Conservation (phyloP, 192 early-diverging fungal species). For the Lobosporangium transversale region DNA sequence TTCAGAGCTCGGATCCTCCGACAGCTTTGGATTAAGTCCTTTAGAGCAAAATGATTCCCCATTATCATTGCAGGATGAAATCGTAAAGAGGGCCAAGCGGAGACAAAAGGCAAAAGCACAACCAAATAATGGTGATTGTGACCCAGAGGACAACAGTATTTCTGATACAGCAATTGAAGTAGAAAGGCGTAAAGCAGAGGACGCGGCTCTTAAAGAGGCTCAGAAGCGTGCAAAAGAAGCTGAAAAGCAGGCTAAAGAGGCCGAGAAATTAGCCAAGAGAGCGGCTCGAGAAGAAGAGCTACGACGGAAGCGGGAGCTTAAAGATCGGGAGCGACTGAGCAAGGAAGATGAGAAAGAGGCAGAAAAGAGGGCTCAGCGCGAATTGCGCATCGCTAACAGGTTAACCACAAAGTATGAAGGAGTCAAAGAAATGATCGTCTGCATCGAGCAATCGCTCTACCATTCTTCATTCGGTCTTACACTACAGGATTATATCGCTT, state of each 20-base stretch:
- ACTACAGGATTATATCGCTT: slow-evolving; percentile 17
- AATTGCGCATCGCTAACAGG: slow-evolving; percentile 47
- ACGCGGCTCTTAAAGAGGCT: background rate
- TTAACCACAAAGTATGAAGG: slow-evolving; percentile 28
- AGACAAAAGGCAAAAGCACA: background rate
- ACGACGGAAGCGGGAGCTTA: background rate
- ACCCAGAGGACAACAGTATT: background rate
- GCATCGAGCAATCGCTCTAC: slow-evolving; percentile 48
- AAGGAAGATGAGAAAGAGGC: slow-evolving; percentile 23
- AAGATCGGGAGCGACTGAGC: background rate
- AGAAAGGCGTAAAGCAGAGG: slow-evolving; percentile 6
- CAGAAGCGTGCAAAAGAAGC: slow-evolving; percentile 3
- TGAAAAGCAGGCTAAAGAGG: slow-evolving; percentile 1
- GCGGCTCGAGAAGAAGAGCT: slow-evolving; percentile 7
- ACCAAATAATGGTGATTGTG: no score
- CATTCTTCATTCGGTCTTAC: slow-evolving; percentile 32
- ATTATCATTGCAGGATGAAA: slow-evolving; percentile 21
- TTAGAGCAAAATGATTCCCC: background rate
- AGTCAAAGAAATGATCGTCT: slow-evolving; percentile 57
- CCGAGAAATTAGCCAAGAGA: slow-evolving; percentile 6
- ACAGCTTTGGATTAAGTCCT: background rate
- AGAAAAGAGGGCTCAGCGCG: slow-evolving; percentile 23
- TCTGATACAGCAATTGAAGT: no score
- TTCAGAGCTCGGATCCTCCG: background rate
- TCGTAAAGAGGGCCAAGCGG: slow-evolving; percentile 5